These are phyloP conservation scores for Daldinia childiae DNA, from an alignment of 495 filamentous ascomycete species.

Conservation along the genomic window DNA sequence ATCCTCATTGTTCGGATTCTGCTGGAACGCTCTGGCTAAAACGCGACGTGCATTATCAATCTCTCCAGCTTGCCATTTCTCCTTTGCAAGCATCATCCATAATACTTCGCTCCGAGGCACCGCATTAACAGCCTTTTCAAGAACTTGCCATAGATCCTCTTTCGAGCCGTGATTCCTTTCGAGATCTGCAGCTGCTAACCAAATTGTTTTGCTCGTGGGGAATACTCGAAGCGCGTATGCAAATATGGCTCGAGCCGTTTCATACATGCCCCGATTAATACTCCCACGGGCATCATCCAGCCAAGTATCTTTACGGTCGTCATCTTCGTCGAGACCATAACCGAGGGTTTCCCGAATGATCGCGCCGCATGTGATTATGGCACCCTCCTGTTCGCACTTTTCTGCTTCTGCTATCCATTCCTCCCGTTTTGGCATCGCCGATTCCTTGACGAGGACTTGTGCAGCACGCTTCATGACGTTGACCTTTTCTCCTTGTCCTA, in stretches of 20 bases:
- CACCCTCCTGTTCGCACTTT: constrained; percentile 92
- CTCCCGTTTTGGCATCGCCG: constrained; percentile 95
- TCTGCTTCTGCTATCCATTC: constrained; percentile 97
- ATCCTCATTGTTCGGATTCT: constrained; percentile 94
- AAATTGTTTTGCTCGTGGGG: constrained; percentile 80
- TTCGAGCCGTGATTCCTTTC: constrained; percentile 89
- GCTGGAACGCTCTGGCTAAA: constrained; percentile 85
- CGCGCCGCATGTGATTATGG: constrained; percentile 81
- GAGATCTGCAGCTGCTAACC: constrained; percentile 89
- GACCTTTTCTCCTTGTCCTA: constrained; percentile 73
- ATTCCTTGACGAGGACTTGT: constrained; percentile 87
- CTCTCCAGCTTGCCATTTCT: constrained; percentile 88
- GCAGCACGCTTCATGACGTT: constrained; percentile 96
- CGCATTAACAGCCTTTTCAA: constrained; percentile 93
- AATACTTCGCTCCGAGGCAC: constrained; percentile 89
- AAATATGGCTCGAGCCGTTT: constrained; percentile 92
- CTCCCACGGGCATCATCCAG: constrained; percentile 87
- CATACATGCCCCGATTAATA: constrained; percentile 80
- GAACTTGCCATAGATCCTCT: constrained; percentile 80
- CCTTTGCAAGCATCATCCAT: constrained; percentile 95
- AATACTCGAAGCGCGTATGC: constrained; percentile 91
- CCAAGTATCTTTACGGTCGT: constrained; percentile 94
- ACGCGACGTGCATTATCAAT: constrained; percentile 85
- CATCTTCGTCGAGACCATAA: constrained; percentile 94
- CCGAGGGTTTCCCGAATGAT: constrained; percentile 95